phyloP scores from a whole-genome alignment of 2,329 filamentous ascomycete genomes.

The Fusarium multiceps region DNA sequence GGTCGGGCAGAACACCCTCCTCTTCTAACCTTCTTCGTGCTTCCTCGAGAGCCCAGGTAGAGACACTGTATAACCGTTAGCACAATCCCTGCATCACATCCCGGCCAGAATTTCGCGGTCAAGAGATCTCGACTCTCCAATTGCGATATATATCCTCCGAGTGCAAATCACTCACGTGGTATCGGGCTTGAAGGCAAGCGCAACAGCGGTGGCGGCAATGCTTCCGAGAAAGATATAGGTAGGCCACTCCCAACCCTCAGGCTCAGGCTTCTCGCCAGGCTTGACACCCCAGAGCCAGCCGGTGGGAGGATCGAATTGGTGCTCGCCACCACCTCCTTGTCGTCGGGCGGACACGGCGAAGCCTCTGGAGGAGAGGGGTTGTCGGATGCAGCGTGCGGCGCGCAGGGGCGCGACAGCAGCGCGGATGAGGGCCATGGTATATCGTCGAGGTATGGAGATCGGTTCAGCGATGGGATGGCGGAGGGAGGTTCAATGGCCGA shows the following conservation, averaged over 20 bases:
- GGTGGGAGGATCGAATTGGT: slow-evolving; percentile 87
- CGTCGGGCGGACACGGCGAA: slow-evolving; percentile 60
- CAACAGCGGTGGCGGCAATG: slow-evolving; percentile 77
- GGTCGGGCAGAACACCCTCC: slow-evolving; percentile 92
- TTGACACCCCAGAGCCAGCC: slow-evolving; percentile 96
- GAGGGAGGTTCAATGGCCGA: slow-evolving; percentile 47
- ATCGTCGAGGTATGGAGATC: slow-evolving; percentile 23
- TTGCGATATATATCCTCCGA: neutral
- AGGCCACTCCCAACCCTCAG: slow-evolving; percentile 94
- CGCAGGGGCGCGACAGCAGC: slow-evolving; percentile 53
- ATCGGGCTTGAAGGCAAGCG: slow-evolving; percentile 97
- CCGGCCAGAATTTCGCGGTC: neutral
- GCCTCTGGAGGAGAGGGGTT: slow-evolving; percentile 49
- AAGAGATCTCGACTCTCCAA: neutral
- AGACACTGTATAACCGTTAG: slow-evolving; percentile 75
- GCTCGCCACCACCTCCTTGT: slow-evolving; percentile 62
- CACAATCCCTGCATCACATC: slow-evolving; percentile 19
- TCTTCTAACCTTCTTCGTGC: slow-evolving; percentile 93
- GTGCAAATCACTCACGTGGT: slow-evolving; percentile 80
- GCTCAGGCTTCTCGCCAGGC: slow-evolving; percentile 94
- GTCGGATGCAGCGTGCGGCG: slow-evolving; percentile 53
- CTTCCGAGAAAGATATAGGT: slow-evolving; percentile 88
- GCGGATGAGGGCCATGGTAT: slow-evolving; percentile 53
- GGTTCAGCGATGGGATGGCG: slow-evolving; percentile 41
- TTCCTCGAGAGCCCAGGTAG: slow-evolving; percentile 99